Percentiles rank a stretch among this genome's conserved stretches.
Conservation (phyloP, 2,329 filamentous ascomycete species). For the Trichoderma sp. region DNA sequence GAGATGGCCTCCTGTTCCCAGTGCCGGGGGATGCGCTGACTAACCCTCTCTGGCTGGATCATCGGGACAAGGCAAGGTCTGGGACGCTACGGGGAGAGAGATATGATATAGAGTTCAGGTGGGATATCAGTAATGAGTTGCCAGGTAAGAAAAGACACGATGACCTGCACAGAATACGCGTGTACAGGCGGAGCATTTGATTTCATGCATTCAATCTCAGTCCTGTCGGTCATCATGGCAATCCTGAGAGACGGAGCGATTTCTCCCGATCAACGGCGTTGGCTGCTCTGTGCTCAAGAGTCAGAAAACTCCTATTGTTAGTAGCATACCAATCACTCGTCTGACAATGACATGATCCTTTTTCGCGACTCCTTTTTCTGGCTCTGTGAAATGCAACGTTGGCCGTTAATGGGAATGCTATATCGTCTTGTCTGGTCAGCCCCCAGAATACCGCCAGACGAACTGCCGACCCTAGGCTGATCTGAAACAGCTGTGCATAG, state of each 20-base stretch:
- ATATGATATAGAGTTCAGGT: neutral
- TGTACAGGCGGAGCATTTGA: neutral
- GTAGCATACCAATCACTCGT: neutral
- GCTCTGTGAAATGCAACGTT: neutral
- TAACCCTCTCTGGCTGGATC: neutral
- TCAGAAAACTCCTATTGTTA: neutral
- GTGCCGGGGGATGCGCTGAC: neutral
- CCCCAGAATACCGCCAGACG: neutral
- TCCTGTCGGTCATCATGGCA: neutral
- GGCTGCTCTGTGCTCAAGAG: neutral
- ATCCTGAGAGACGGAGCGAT: neutral
- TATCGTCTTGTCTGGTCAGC: neutral
- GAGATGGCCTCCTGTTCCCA: neutral
- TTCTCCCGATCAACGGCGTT: neutral
- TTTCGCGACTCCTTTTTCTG: neutral
- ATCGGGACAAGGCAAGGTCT: neutral
- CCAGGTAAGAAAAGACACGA: neutral
- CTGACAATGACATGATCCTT: neutral
- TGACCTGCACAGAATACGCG: neutral
- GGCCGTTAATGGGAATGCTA: neutral
- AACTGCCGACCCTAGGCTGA: neutral
- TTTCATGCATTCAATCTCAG: conserved; percentile 1
- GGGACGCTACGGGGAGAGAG: neutral
- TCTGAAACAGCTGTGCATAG: conserved; percentile 11
- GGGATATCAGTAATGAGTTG: neutral